phyloP scores from a whole-genome alignment of 1,284 basidiomycete species.

The Taiwanofungus camphoratus region DNA sequence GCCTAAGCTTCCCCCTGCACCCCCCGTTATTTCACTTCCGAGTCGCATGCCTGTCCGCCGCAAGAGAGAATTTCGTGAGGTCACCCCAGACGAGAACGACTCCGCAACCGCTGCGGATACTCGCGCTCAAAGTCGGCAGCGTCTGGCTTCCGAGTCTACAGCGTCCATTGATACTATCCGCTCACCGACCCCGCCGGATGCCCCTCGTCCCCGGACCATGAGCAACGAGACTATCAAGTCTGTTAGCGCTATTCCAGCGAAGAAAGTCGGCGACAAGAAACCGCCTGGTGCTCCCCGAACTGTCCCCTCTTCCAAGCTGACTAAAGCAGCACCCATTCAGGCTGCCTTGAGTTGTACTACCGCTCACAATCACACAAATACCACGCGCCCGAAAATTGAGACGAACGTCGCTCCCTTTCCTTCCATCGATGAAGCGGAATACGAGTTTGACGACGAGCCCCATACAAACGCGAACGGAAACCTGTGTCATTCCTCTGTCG shows the following conservation, averaged over 20 bases:
- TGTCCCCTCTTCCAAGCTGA: neutral
- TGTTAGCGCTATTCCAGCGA: neutral
- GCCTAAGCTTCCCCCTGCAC: constrained; percentile 3
- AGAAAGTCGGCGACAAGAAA: neutral
- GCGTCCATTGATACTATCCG: neutral
- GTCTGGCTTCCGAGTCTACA: neutral
- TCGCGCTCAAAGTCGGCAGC: neutral
- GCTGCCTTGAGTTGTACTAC: neutral
- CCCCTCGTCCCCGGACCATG: neutral
- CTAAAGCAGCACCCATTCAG: neutral
- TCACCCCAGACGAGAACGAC: constrained; percentile 12
- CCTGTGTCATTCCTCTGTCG: too few relatives aligned
- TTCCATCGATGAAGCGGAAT: too few relatives aligned
- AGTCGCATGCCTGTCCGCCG: constrained; percentile 4
- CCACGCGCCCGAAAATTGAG: too few relatives aligned
- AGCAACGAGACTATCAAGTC: neutral
- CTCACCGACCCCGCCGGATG: neutral
- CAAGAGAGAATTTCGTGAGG: constrained; percentile 7
- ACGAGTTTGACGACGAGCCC: too few relatives aligned
- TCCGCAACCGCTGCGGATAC: too few relatives aligned
- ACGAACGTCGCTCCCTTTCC: too few relatives aligned
- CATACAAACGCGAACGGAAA: too few relatives aligned
- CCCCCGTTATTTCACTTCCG: constrained; percentile 12
- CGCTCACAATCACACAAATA: neutral
- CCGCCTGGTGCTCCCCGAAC: neutral